Conservation (phyloP, 2,329 filamentous ascomycete species). For the Aspergillus transmontanensis region DNA sequence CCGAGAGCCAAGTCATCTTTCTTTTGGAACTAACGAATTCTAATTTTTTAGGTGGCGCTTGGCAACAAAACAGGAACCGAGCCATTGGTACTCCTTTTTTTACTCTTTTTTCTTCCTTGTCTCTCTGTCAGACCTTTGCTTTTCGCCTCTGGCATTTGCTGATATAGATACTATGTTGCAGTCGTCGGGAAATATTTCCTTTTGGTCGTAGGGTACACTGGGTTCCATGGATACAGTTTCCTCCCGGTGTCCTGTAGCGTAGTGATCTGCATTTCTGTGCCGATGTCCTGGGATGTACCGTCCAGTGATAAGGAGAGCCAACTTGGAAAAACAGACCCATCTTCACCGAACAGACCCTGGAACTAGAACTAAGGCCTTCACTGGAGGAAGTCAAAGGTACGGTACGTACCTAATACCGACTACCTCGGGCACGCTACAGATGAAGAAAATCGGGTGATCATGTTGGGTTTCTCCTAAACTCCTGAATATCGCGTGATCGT, state of each 20-base stretch:
- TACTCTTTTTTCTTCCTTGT: neutral
- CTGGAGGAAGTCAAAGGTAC: too few species aligned
- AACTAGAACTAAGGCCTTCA: too few species aligned
- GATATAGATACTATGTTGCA: too few species aligned
- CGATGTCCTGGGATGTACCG: neutral
- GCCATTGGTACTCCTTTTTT: neutral
- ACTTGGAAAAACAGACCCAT: too few species aligned
- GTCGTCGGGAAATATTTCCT: neutral
- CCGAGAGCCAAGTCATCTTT: neutral
- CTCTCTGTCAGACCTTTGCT: neutral
- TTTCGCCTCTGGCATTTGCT: neutral
- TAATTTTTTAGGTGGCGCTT: neutral
- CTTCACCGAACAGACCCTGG: too few species aligned
- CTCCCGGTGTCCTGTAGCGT: neutral
- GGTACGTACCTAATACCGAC: neutral
- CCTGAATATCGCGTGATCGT: neutral
- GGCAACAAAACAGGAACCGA: neutral
- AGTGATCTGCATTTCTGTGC: neutral
- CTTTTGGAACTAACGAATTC: neutral
- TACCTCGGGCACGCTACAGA: too few species aligned
- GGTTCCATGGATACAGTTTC: neutral
- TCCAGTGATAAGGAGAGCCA: neutral
- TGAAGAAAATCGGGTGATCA: too few species aligned
- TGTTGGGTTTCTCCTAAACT: neutral
- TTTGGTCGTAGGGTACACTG: neutral